Evolutionary conservation across 148 eudicot species (phyloP).

Genomic region (Selenicereus undatus): DNA sequence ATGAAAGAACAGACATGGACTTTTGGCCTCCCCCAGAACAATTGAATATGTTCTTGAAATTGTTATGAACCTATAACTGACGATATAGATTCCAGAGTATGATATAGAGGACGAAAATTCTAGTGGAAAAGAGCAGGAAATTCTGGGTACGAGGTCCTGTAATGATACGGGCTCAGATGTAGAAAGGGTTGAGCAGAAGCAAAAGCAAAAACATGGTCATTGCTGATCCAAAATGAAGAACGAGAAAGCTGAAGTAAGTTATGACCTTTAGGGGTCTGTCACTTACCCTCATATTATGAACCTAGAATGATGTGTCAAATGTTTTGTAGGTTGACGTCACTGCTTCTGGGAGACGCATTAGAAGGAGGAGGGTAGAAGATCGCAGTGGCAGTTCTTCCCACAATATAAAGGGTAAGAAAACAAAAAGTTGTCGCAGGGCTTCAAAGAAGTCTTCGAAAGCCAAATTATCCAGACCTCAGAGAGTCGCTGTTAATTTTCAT

Average conservation of each 20-base stretch:
- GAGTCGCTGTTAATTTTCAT: constrained; percentile 76
- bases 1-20: too few relatives aligned
- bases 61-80: constrained; percentile 39
- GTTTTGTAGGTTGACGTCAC: constrained; percentile 52
- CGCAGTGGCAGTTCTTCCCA: constrained; percentile 47
- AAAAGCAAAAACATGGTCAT: constrained; percentile 37
- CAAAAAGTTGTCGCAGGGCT: constrained; percentile 30
- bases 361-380: constrained; percentile 56
- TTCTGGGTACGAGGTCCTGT: constrained; percentile 44
- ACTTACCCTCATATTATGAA: constrained; percentile 1
- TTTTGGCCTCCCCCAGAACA: too few relatives aligned
- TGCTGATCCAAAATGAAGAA: constrained; percentile 80
- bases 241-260: constrained; percentile 47
- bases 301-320: constrained; percentile 17
- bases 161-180: constrained; percentile 62
- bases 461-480: constrained; percentile 62
- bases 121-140: constrained; percentile 59
- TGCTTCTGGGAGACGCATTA: constrained; percentile 59
- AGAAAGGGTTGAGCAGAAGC: constrained; percentile 44
- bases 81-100: constrained; percentile 83
- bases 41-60: too few relatives aligned
- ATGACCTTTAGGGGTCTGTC: background rate
- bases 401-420: constrained; percentile 39
- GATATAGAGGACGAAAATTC: constrained; percentile 59
- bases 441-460: constrained; percentile 44